phyloP scores from a whole-genome alignment of 495 filamentous ascomycete species.

The Daldinia caldariorum region DNA sequence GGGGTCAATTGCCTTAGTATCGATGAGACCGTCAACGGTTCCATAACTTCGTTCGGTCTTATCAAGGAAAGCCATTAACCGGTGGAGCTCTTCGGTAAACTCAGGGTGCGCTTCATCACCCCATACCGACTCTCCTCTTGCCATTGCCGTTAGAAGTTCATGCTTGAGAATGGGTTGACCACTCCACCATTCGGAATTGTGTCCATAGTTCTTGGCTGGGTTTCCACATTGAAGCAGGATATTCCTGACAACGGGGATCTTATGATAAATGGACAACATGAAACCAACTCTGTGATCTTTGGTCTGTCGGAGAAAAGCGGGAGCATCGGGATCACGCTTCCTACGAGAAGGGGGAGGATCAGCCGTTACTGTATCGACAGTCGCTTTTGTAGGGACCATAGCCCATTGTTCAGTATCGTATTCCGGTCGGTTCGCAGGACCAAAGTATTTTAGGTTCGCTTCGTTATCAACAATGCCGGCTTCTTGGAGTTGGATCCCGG shows the following conservation, averaged over 20 bases:
- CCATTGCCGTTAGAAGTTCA: constrained; percentile 65
- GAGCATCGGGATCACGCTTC: constrained; percentile 65
- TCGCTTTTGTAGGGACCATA: constrained; percentile 66
- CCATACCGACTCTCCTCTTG: constrained; percentile 53
- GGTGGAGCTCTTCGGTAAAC: constrained; percentile 70
- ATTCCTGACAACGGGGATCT: constrained; percentile 83
- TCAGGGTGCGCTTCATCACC: constrained; percentile 55
- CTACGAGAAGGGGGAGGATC: constrained; percentile 60
- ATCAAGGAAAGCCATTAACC: constrained; percentile 89
- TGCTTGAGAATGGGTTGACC: constrained; percentile 70
- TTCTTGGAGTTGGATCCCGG: constrained; percentile 56
- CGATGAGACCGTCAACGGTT: constrained; percentile 64
- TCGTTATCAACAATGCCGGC: constrained; percentile 53
- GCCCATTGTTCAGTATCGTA: constrained; percentile 82
- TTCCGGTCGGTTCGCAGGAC: constrained; percentile 73
- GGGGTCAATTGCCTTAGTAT: constrained; percentile 42
- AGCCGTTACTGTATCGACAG: constrained; percentile 31
- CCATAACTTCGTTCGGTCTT: constrained; percentile 82
- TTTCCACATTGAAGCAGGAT: constrained; percentile 67
- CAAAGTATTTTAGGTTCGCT: constrained; percentile 62
- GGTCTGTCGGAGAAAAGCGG: constrained; percentile 76
- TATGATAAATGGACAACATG: constrained; percentile 80
- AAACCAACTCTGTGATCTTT: constrained; percentile 69
- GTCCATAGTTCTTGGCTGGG: constrained; percentile 69
- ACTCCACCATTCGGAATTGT: constrained; percentile 85